Conservation (phyloP, 192 early-diverging fungal species). For the Helicostylum pulchrum region DNA sequence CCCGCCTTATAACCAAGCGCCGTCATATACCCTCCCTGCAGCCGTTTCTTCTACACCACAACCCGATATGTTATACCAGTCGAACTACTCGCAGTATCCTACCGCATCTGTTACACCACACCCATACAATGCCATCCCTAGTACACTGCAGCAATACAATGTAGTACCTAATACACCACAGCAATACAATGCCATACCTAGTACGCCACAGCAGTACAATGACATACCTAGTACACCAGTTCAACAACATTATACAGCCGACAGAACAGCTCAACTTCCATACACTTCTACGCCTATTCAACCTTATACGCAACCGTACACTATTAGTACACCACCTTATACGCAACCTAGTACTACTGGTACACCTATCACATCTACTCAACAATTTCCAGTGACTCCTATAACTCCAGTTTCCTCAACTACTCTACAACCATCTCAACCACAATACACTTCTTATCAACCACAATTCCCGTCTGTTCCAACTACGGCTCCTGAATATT, state of each 20-base stretch:
- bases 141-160: background rate
- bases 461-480: background rate
- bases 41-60: background rate
- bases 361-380: slow-evolving; percentile 1
- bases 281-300: background rate
- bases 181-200: background rate
- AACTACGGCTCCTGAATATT: background rate
- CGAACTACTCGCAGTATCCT: background rate
- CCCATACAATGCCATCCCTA: background rate
- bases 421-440: slow-evolving; percentile 16
- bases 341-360: too few relatives aligned
- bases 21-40: background rate
- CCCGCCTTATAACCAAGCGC: background rate
- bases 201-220: background rate
- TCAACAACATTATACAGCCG: background rate
- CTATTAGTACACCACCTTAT: background rate
- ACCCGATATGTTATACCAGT: background rate
- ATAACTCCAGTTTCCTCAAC: slow-evolving; percentile 5
- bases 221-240: background rate
- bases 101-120: background rate
- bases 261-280: background rate
- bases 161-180: background rate
- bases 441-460: background rate
- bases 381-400: slow-evolving; percentile 1
- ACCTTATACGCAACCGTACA: background rate